phyloP scores from a whole-genome alignment of 306 rosid genomes.

The Rosa persica region DNA sequence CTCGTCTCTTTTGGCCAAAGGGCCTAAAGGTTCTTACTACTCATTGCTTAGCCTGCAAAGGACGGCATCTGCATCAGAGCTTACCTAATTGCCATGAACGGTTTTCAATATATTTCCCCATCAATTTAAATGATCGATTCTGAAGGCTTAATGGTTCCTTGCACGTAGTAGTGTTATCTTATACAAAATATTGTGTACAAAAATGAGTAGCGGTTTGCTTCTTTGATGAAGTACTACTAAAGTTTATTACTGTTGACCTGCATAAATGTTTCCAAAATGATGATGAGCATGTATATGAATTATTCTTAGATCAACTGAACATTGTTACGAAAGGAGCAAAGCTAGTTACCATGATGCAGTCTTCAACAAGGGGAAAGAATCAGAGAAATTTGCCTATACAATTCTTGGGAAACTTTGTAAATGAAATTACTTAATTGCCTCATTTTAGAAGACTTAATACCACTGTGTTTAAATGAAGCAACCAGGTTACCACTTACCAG shows the following conservation, averaged over 20 bases:
- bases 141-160: neutral
- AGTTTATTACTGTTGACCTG: neutral
- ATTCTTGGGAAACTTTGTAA: no score
- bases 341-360: no score
- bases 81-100: neutral
- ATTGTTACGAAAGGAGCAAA: no score
- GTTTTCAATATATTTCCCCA: neutral
- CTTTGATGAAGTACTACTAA: neutral
- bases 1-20: slow-evolving; percentile 53
- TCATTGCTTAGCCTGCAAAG: slow-evolving; percentile 57
- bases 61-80: slow-evolving; percentile 20
- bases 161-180: neutral
- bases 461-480: no score
- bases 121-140: neutral
- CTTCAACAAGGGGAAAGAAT: no score
- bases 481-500: no score
- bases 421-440: no score
- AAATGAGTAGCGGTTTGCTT: neutral
- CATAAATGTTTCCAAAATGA: no score
- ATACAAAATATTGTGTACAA: neutral
- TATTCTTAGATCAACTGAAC: no score
- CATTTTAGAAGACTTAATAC: no score
- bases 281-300: no score
- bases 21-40: slow-evolving; percentile 64
- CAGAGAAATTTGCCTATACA: no score